A percentile compares a stretch with the other conserved stretches of the same genome.
These are phyloP conservation scores for Dendrobium nobile DNA, from an alignment of 106 monocot genomes.

Conservation along the genomic window DNA sequence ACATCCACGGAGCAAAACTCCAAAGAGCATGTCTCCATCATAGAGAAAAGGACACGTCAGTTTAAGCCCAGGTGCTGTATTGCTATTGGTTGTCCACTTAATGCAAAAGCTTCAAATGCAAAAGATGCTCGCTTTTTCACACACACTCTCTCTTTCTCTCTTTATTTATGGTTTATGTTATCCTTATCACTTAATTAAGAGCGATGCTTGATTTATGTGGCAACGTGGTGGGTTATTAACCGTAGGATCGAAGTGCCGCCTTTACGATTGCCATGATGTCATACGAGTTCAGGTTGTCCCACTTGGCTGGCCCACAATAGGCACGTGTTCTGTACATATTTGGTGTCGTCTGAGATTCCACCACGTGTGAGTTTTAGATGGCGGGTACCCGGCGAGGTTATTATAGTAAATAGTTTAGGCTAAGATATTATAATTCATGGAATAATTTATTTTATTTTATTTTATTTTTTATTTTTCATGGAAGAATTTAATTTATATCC, in stretches of 20 bases:
- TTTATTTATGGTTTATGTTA: neutral
- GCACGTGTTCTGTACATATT: neutral
- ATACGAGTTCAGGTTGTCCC: neutral
- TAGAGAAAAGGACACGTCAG: neutral
- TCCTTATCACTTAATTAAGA: neutral
- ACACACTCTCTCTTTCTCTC: no score
- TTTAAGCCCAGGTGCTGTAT: no score
- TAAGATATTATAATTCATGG: no score
- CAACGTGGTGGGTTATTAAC: neutral
- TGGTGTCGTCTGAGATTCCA: no score
- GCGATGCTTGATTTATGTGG: neutral
- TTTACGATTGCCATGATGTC: neutral
- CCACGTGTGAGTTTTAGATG: no score
- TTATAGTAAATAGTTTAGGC: no score
- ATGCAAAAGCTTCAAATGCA: neutral
- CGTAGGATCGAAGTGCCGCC: slow-evolving; percentile 1
- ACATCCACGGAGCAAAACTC: neutral
- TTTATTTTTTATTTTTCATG: no score
- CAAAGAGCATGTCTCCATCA: neutral
- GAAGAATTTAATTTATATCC: no score
- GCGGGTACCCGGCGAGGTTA: no score
- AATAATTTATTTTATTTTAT: no score
- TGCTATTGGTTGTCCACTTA: neutral
- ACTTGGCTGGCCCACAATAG: neutral
- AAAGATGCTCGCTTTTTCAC: no score